Evolutionary conservation across 2,329 filamentous ascomycete genomes (phyloP), one percentile per base, ranked within the genome.

Genomic region (Epichloe baconii): DNA sequence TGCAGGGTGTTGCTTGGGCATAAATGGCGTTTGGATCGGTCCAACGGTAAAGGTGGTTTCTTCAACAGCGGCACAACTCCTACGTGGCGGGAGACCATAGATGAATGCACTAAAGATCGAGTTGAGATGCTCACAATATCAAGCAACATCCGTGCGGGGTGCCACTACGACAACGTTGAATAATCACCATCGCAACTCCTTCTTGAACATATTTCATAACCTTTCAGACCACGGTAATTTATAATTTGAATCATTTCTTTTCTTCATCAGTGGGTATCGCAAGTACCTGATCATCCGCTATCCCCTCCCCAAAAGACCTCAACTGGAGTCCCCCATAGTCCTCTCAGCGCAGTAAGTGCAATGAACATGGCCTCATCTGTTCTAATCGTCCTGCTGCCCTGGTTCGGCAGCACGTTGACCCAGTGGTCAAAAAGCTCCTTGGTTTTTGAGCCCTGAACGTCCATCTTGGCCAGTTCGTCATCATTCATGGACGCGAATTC

Each of bases 291-390:
- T 47, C 40, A 38, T 46, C 38, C 34, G 31, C 31, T 11, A 11
- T 3, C 10, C 0, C 21, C 21, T 8, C 26, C 26, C 26, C 10
- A 3, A 11, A 11, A 4, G 10, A 31, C 12, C 14, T 52, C 47
- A 57, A 46, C 50, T 55, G 26, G 44, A 44, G 8, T 71, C 69
- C 79, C 74, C 79, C 74, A 84, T 52, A 83, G 57, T 53, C 71
- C 73, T 61, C 82, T 77, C 62, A 93, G 62, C 2, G 80, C 79
- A 60, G 83, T 83, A 63, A 94, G 65, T 0, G 82, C 86, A 62
- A 93, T 79, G 69, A 85, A 86, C 17, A 94, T 68, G 1, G 88
- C 87, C 68, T 95, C 88, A 59, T 94, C 88, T 0, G 88, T 93
- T 55, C 86, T 72, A 55, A 95, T 91, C 1, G 83, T 88, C 59